Evolutionary conservation across 768 basidiomycete species (phyloP).

Genomic region (Hebeloma cylindrosporum): DNA sequence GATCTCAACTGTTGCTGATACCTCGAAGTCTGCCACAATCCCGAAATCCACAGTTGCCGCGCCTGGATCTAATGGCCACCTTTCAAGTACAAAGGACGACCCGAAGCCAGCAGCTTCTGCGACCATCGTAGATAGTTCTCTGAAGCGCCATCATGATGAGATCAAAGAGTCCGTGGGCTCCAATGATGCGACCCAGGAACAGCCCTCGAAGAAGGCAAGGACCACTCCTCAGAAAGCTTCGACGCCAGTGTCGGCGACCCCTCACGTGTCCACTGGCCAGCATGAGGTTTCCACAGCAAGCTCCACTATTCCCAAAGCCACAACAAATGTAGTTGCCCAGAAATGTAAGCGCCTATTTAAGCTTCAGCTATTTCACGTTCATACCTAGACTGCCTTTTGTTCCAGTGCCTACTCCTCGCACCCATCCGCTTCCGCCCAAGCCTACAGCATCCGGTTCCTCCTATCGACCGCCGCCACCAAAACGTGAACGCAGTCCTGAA

Average conservation of each 20-base stretch:
- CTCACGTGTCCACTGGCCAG: not conserved
- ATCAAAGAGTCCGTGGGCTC: not conserved
- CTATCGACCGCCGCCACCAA: constrained; percentile 34
- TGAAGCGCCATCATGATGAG: constrained; percentile 8
- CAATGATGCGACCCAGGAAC: not conserved
- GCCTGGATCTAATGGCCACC: too few species aligned
- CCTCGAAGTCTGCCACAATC: not conserved
- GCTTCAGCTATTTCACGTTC: not conserved
- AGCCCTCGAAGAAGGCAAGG: constrained; percentile 6
- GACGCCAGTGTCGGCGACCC: not conserved
- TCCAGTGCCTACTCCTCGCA: constrained; percentile 12
- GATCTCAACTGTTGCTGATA: constrained; percentile 17
- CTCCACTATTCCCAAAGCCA: too few species aligned
- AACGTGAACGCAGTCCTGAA: constrained; percentile 34
- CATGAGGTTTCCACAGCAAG: too few species aligned
- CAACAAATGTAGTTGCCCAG: too few species aligned
- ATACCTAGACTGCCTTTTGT: not conserved
- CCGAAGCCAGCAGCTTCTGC: too few species aligned
- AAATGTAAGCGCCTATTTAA: not conserved
- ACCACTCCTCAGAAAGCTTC: constrained; percentile 1
- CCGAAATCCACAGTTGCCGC: too few species aligned
- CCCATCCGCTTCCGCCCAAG: constrained; percentile 35
- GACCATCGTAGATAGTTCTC: too few species aligned
- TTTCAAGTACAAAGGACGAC: too few species aligned
- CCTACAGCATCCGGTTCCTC: constrained; percentile 18